These are phyloP conservation scores for Carallia brachiata DNA, from an alignment of 345 rosid species.

Conservation along the genomic window DNA sequence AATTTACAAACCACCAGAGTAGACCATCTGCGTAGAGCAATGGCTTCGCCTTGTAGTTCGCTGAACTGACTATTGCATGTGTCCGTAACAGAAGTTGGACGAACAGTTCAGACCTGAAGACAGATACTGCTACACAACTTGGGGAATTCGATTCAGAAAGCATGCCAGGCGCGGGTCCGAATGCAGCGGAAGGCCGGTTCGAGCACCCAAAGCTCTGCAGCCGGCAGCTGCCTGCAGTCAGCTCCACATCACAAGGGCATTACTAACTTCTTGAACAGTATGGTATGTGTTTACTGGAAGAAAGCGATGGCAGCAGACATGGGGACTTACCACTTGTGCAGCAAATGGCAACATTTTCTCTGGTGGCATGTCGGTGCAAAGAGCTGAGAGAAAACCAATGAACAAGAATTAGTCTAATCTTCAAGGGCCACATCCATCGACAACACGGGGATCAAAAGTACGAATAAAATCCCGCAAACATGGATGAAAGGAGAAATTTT, in stretches of 20 bases:
- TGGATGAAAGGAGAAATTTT: background rate
- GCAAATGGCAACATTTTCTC: constrained; percentile 82
- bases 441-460: background rate
- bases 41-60: too few species aligned
- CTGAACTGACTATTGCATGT: too few species aligned
- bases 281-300: background rate
- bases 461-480: background rate
- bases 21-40: too few species aligned
- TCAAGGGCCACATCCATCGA: background rate
- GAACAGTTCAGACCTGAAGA: too few species aligned
- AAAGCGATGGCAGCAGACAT: background rate
- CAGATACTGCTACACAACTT: too few species aligned
- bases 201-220: constrained; percentile 84
- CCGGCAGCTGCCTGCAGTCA: constrained; percentile 69
- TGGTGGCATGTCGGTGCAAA: constrained; percentile 63
- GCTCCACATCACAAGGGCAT: background rate
- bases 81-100: too few species aligned
- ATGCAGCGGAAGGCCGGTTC: constrained; percentile 60
- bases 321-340: constrained; percentile 69
- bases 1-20: too few species aligned
- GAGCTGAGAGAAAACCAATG: constrained; percentile 36
- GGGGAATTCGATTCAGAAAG: constrained; percentile 23
- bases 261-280: background rate
- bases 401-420: background rate
- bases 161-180: constrained; percentile 52